Percentiles rank a stretch among this genome's conserved stretches.
phyloP scores from a whole-genome alignment of 768 basidiomycete species.

The Chlorophyllum brunneum region DNA sequence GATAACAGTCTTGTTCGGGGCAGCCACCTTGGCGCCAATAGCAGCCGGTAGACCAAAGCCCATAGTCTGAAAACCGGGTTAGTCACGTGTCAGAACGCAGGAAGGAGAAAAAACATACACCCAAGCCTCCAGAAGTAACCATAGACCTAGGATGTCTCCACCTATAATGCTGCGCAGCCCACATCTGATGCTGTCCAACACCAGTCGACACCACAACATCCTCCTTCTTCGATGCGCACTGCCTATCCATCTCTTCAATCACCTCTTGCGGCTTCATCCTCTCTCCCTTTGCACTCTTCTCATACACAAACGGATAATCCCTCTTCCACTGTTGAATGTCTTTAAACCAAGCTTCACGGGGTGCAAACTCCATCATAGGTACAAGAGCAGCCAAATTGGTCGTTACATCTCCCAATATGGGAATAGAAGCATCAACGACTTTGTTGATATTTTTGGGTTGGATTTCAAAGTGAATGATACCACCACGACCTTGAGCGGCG shows the following conservation, averaged over 20 bases:
- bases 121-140: conserved; percentile 93
- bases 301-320: conserved; percentile 87
- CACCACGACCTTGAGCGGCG: conserved; percentile 80
- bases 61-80: conserved; percentile 70
- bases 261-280: conserved; percentile 96
- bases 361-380: conserved; percentile 62
- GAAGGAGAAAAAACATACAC: conserved; percentile 49
- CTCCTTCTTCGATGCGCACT: conserved; percentile 77
- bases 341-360: conserved; percentile 77
- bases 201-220: conserved; percentile 89
- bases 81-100: conserved; percentile 6
- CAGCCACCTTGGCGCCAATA: conserved; percentile 96
- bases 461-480: conserved; percentile 99
- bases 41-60: conserved; percentile 94
- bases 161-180: conserved; percentile 92
- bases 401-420: conserved; percentile 91
- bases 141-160: conserved; percentile 86
- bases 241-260: conserved; percentile 84
- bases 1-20: conserved; percentile 88
- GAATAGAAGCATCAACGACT: conserved; percentile 91
- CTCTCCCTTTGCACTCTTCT: conserved; percentile 55
- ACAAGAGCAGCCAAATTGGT: conserved; percentile 79
- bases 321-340: conserved; percentile 84
- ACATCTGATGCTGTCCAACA: conserved; percentile 99
- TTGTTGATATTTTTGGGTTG: conserved; percentile 99